Base-by-base conservation (phyloP, 2,329 filamentous ascomycete genomes). In the Fusarium compactum region DNA sequence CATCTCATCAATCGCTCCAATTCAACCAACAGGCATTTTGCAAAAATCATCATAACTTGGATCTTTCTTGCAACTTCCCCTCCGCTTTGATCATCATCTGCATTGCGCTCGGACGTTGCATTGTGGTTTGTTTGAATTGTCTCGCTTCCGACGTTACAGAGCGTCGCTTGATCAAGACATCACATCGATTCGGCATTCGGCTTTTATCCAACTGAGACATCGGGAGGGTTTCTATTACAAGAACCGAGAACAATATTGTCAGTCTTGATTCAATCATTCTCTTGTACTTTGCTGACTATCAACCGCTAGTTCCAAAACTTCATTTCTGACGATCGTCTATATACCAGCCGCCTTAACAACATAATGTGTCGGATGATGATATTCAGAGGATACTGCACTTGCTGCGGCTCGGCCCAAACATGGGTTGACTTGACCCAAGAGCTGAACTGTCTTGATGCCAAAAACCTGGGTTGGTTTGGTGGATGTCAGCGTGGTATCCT, bases 391-490 rank as follows among this genome's bases (percentile, higher is more conserved):
- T 73, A 75, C 43, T 86, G 84, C 76, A 81, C 82, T 40, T 78
- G 77, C 50, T 86, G 84, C 74, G 78, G 74, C 43, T 75, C 79
- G 8, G 70, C 64, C 46, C 80, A 83, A 56, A 81, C 78, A 18
- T 84, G 84, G 83, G 75, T 80, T 27, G 82, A 85, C 11, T 78
- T 85, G 22, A 77, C 80, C 15, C 83, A 85, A 71, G 76, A 83
- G 68, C 78, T 86, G 5, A 83, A 81, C 10, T 86, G 84, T 59
- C 81, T 86, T 52, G 80, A 85, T 65, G 83, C 84, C 40, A 86
- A 86, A 71, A 86, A 86, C 76, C 79, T 78, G 24, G 83, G 81
- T 50, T 70, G 69, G 14, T 85, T 86, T 57, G 84, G 84, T 43
- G 75, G 80, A 48, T 86, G 84, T 73, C 69, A 74, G 41, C 72